A percentile compares a stretch with the other conserved stretches of the same genome.
phyloP scores from a whole-genome alignment of 2,329 filamentous ascomycete species.

The Atkinsonella texensis region DNA sequence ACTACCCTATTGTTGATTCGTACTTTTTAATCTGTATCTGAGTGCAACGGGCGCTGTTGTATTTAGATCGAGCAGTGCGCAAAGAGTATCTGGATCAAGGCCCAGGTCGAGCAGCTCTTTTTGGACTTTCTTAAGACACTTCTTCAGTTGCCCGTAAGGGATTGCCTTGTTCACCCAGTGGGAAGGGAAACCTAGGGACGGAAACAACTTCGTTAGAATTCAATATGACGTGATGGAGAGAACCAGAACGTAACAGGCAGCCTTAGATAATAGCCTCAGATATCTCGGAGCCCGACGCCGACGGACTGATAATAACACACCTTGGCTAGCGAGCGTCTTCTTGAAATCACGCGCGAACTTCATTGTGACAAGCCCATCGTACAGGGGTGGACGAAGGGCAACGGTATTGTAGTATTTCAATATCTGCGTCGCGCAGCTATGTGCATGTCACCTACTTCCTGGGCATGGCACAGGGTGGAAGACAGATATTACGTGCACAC shows the following conservation, averaged over 20 bases:
- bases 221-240: no score
- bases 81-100: conserved; percentile 58
- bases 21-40: conserved; percentile 45
- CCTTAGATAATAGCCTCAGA: no score
- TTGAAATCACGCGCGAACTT: conserved; percentile 78
- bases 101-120: conserved; percentile 59
- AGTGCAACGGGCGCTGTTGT: conserved; percentile 34
- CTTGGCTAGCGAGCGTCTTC: conserved; percentile 52
- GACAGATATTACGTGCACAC: no score
- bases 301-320: conserved; percentile 15
- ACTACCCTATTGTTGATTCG: neutral
- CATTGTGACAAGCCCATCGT: conserved; percentile 36
- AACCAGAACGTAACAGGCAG: no score
- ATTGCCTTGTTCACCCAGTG: conserved; percentile 65
- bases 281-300: no score
- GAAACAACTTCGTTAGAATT: no score
- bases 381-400: neutral
- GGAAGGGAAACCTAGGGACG: conserved; percentile 49
- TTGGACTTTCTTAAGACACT: conserved; percentile 73
- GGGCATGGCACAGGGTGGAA: neutral
- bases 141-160: conserved; percentile 76
- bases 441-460: neutral
- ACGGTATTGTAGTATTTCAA: neutral
- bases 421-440: neutral
- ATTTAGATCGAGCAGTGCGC: conserved; percentile 45